Conservation (phyloP, 1,284 basidiomycete genomes). For the Sanghuangporus baumii region DNA sequence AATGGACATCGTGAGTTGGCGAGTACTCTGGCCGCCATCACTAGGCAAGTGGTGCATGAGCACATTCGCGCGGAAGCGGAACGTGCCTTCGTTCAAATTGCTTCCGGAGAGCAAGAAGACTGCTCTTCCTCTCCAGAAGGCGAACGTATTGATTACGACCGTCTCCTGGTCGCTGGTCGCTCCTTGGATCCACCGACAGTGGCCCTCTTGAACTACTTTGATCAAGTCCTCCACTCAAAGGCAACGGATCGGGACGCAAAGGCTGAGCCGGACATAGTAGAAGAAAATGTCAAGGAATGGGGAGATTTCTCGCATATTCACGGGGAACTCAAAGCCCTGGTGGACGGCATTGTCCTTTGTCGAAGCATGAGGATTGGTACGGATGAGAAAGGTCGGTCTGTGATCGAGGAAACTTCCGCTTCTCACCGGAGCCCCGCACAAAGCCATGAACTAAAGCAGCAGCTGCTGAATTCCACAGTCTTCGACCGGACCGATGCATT, state of each 20-base stretch:
- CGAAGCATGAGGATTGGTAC: conserved; percentile 31
- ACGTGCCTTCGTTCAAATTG: conserved; percentile 44
- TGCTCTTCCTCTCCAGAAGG: conserved; percentile 23
- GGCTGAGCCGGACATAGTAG: neutral
- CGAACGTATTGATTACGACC: conserved; percentile 35
- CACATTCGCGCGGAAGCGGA: conserved; percentile 46
- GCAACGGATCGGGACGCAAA: neutral
- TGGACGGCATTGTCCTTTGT: conserved; percentile 53
- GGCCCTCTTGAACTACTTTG: conserved; percentile 47
- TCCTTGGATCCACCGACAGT: conserved; percentile 53
- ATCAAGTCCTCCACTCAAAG: conserved; percentile 37
- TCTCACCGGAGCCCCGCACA: conserved; percentile 35
- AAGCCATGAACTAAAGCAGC: conserved; percentile 40
- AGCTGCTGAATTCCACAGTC: conserved; percentile 48
- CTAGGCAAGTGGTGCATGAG: conserved; percentile 40
- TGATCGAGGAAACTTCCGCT: conserved; percentile 20
- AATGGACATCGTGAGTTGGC: conserved; percentile 1
- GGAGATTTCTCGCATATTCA: conserved; percentile 23
- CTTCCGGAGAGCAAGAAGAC: conserved; percentile 31
- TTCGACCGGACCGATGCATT: conserved; percentile 45
- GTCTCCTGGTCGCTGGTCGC: conserved; percentile 50
- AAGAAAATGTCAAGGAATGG: conserved; percentile 20
- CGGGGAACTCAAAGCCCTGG: conserved; percentile 32
- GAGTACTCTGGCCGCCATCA: conserved; percentile 45
- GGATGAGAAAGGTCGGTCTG: neutral